Conservation (phyloP, 306 rosid species). For the Sechiopsis laciniata region DNA sequence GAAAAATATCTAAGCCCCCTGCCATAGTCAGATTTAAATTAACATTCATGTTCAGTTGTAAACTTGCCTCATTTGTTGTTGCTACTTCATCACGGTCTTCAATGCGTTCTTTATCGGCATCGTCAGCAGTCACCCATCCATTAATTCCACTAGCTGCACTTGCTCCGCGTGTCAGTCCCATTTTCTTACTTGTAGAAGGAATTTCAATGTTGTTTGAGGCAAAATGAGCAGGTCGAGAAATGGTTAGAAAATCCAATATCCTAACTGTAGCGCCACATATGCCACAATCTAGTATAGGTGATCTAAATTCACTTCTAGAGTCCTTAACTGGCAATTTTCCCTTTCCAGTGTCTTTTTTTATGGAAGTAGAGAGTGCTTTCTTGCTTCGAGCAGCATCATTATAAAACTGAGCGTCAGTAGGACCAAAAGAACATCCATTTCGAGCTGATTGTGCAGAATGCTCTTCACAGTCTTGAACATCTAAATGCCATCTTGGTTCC, state of each 20-base stretch:
- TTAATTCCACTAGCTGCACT: slow-evolving; percentile 99
- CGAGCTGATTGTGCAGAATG: slow-evolving; percentile 98
- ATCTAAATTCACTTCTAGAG: slow-evolving; percentile 60
- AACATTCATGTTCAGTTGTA: slow-evolving; percentile 46
- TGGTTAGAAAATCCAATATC: slow-evolving; percentile 66
- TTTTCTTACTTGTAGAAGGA: slow-evolving; percentile 78
- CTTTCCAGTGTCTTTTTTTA: slow-evolving; percentile 72
- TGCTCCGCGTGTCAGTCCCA: slow-evolving; percentile 95
- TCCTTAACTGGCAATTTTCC: slow-evolving; percentile 57
- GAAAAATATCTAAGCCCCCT: slow-evolving; percentile 56
- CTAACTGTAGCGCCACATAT: slow-evolving; percentile 91
- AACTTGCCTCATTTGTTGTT: slow-evolving; percentile 58
- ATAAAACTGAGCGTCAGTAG: slow-evolving; percentile 59
- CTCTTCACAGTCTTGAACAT: slow-evolving; percentile 93
- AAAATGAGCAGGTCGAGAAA: slow-evolving; percentile 78
- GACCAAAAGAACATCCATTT: slow-evolving; percentile 77
- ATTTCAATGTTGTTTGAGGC: slow-evolving; percentile 60
- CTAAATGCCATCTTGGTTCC: slow-evolving; percentile 95
- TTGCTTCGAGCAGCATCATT: slow-evolving; percentile 56
- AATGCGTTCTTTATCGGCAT: slow-evolving; percentile 74
- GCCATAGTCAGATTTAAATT: slow-evolving; percentile 93
- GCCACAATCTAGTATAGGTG: slow-evolving; percentile 86
- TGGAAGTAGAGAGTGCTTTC: slow-evolving; percentile 68
- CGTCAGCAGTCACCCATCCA: slow-evolving; percentile 92
- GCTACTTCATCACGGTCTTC: slow-evolving; percentile 98